phyloP scores from a whole-genome alignment of 192 early-diverging fungal species.

The Glomus cerebriforme region DNA sequence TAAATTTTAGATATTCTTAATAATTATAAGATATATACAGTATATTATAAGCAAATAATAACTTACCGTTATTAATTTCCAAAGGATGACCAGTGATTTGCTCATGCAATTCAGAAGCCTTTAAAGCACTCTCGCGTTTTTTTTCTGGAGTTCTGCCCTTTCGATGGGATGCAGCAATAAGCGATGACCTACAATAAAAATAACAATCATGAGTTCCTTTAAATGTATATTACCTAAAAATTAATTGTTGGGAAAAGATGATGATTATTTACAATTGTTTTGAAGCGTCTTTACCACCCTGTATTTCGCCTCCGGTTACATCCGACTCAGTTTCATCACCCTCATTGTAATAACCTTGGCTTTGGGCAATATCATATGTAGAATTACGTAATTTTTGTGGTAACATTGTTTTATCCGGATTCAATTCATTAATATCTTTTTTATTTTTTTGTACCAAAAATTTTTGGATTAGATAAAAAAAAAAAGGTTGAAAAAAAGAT shows the following conservation, averaged over 20 bases:
- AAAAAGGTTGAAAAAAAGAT: too few species aligned
- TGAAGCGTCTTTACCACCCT: not conserved
- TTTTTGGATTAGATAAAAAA: too few species aligned
- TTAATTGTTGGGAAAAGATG: too few species aligned
- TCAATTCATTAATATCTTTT: too few species aligned
- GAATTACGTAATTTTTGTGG: not conserved
- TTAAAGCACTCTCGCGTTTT: conserved; percentile 14
- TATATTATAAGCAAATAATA: conserved; percentile 1
- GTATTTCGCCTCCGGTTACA: not conserved
- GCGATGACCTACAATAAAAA: not conserved
- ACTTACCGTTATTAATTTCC: not conserved
- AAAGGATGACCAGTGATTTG: conserved; percentile 4
- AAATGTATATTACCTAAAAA: not conserved
- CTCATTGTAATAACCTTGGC: not conserved
- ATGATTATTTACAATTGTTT: conserved; percentile 14
- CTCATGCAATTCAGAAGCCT: conserved; percentile 22
- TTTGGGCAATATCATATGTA: not conserved
- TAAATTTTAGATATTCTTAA: too few species aligned
- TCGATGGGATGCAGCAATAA: conserved; percentile 24
- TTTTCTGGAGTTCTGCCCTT: not conserved
- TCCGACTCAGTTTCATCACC: not conserved
- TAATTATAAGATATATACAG: too few species aligned
- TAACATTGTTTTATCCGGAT: not conserved
- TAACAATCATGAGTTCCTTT: too few species aligned
- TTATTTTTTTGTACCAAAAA: not conserved